A percentile compares a stretch with the other conserved stretches of the same genome.
These are phyloP conservation scores for Skeletonema grethae DNA, from an alignment of 108 stramenopile genomes.

Conservation along the genomic window DNA sequence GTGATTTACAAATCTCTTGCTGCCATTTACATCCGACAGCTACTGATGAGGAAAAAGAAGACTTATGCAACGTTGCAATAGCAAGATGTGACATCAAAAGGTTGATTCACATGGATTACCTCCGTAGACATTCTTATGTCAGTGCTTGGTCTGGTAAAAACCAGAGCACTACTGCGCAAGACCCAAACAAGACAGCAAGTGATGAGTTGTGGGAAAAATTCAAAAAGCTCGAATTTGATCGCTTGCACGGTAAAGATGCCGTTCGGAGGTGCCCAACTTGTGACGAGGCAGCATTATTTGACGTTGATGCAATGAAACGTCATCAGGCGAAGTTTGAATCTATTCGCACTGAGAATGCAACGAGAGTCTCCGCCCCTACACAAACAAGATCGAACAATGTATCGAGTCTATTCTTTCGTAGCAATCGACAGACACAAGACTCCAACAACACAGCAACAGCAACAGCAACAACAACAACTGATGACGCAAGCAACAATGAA, in stretches of 20 bases:
- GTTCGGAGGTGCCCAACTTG: slow-evolving; percentile 54
- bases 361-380: not conserved
- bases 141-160: slow-evolving; percentile 2
- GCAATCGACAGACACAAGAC: not conserved
- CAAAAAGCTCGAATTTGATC: slow-evolving; percentile 44
- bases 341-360: not conserved
- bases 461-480: not conserved
- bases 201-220: slow-evolving; percentile 42
- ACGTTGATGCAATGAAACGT: slow-evolving; percentile 30
- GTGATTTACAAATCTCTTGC: slow-evolving; percentile 27
- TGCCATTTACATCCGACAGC: slow-evolving; percentile 18
- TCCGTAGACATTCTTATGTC: not conserved
- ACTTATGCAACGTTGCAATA: slow-evolving; percentile 23
- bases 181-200: not conserved
- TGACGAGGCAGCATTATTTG: slow-evolving; percentile 41
- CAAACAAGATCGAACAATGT: not conserved
- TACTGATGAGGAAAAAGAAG: slow-evolving; percentile 10
- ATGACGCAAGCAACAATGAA: not conserved
- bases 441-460: not conserved
- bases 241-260: slow-evolving; percentile 47
- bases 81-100: slow-evolving; percentile 26
- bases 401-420: not conserved
- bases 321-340: slow-evolving; percentile 9
- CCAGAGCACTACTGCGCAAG: not conserved
- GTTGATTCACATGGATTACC: slow-evolving; percentile 16